These are phyloP conservation scores for Zygoascus ofunaensis DNA, from an alignment of 805 yeast species.

Conservation along the genomic window DNA sequence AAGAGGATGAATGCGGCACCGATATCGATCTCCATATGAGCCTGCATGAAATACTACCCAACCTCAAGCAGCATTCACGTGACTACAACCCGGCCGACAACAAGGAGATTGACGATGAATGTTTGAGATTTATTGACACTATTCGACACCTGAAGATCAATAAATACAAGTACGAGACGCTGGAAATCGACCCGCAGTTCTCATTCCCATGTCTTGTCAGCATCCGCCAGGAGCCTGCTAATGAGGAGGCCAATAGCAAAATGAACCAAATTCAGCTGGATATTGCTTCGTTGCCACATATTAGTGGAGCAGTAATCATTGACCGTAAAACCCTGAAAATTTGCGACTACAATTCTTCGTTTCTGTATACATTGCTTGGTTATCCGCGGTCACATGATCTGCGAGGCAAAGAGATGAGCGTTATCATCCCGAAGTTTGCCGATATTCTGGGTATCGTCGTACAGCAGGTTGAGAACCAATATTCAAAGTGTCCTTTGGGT, in stretches of 20 bases:
- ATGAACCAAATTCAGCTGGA: conserved; percentile 41
- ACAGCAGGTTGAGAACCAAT: conserved; percentile 25
- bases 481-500: conserved; percentile 34
- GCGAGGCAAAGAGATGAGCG: conserved; percentile 41
- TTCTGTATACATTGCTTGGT: conserved; percentile 74
- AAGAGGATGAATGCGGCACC: not conserved
- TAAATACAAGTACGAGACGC: not conserved
- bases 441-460: conserved; percentile 34
- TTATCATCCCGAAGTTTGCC: conserved; percentile 55
- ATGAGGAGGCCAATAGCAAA: not conserved
- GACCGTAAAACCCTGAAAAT: conserved; percentile 43
- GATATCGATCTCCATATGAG: not conserved
- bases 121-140: not conserved
- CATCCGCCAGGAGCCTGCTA: not conserved
- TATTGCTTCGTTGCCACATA: conserved; percentile 71
- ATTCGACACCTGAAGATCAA: not conserved
- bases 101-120: not conserved
- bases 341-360: conserved; percentile 69
- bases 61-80: not conserved
- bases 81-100: not conserved
- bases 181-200: not conserved
- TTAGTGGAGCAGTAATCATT: conserved; percentile 75
- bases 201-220: not conserved
- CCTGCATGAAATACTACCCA: not conserved
- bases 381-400: conserved; percentile 30